Base-by-base conservation (phyloP, 2,329 filamentous ascomycete species). In the Remersonia thermophila region DNA sequence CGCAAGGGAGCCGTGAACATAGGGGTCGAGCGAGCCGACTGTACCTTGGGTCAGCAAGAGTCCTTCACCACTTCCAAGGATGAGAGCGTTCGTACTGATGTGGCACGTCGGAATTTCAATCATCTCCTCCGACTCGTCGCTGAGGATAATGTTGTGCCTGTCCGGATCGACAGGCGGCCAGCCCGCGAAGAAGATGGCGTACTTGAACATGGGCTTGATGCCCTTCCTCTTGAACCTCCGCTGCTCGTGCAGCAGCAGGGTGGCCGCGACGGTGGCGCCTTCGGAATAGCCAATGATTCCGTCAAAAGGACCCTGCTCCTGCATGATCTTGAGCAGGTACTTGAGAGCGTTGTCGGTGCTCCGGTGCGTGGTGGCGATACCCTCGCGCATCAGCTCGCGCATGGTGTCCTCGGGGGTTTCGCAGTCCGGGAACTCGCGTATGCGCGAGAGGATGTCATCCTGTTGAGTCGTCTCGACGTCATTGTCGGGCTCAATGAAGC, bases 231-330 rank as follows among this genome's bases (percentile, higher is more conserved):
- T 43, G 15, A 51, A 49, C 27, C 61, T 55, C 3, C 59, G 54
- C 36, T 62, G 55, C 46, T 73, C 69, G 34, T 71, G 64, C 3
- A 74, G 53, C 7, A 74, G 55, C 7, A 71, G 48, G 1, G 65
- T 71, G 0, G 65, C 65, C 0, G 71, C 73, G 11, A 71, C 61
- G 0, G 66, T 67, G 2, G 73, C 71, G 3, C 73, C 73, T 48
- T 77, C 72, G 0, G 71, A 75, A 46, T 76, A 77, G 1, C 73
- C 73, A 13, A 77, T 60, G 31, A 77, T 66, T 3, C 67, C 72
- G 40, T 69, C 64, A 38, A 71, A 62, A 2, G 61, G 59, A 0
- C 60, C 60, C 3, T 58, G 51, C 26, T 64, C 56, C 12, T 68
- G 60, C 44, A 73, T 57, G 5, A 65, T 60, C 8, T 62, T 49